Conservation (phyloP, 2,329 filamentous ascomycete genomes). For the Dendrostoma leiphaemia region DNA sequence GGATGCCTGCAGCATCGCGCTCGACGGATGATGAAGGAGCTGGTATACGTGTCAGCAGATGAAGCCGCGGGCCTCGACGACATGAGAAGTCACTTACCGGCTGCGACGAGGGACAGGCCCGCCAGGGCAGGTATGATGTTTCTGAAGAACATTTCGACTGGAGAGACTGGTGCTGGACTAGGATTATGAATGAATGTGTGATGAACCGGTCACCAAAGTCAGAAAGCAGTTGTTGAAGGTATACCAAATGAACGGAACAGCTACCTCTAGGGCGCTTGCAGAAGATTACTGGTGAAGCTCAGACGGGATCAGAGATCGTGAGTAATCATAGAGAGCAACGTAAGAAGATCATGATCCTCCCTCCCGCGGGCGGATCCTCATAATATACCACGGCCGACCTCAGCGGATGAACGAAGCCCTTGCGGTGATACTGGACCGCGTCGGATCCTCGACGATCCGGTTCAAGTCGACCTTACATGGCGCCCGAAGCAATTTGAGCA, state of each 20-base stretch:
- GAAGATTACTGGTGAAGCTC: neutral
- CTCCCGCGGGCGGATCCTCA: constrained; percentile 1
- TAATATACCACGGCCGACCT: constrained; percentile 6
- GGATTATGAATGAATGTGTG: neutral
- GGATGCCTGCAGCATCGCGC: constrained; percentile 21
- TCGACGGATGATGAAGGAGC: constrained; percentile 24
- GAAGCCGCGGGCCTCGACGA: neutral
- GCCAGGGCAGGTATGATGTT: constrained; percentile 27
- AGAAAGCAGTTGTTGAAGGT: constrained; percentile 4
- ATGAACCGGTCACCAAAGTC: constrained; percentile 11
- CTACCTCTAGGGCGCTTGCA: constrained; percentile 17
- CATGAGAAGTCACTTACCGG: constrained; percentile 23
- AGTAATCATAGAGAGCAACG: constrained; percentile 10
- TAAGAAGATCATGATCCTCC: constrained; percentile 18
- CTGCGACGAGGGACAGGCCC: constrained; percentile 28
- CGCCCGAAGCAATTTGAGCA: constrained; percentile 2
- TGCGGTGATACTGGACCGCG: neutral
- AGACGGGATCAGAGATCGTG: constrained; percentile 4
- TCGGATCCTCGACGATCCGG: constrained; percentile 14
- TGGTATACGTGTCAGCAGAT: constrained; percentile 19
- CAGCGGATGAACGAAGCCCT: neutral
- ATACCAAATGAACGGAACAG: constrained; percentile 14
- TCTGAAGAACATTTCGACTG: constrained; percentile 26
- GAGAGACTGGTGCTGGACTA: neutral
- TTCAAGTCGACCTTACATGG: neutral